A percentile compares a stretch with the other conserved stretches of the same genome.
These are phyloP conservation scores for Phytomonas serpens DNA, from an alignment of 208 protist species.

Conservation along the genomic window DNA sequence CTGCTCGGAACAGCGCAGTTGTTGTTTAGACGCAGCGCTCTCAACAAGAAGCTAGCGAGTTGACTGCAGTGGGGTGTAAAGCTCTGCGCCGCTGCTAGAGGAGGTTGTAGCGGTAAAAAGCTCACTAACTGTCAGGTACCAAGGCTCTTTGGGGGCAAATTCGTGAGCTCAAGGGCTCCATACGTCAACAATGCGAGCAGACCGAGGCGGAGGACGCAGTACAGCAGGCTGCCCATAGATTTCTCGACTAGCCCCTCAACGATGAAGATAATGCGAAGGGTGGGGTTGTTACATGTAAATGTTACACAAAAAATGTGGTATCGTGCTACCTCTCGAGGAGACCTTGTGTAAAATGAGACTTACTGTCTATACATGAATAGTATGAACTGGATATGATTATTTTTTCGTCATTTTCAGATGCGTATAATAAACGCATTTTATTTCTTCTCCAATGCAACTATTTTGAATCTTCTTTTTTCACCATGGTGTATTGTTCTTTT, in stretches of 20 bases:
- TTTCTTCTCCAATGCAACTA: background rate
- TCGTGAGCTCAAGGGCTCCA: constrained; percentile 9
- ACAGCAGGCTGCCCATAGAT: constrained; percentile 28
- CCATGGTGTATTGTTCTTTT: background rate
- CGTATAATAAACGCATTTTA: background rate
- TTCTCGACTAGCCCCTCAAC: constrained; percentile 24
- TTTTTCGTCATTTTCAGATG: background rate
- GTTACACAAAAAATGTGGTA: background rate
- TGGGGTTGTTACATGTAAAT: background rate
- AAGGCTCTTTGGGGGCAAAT: too few relatives aligned
- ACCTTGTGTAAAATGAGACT: too few relatives aligned
- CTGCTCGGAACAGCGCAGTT: too few relatives aligned
- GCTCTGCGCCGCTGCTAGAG: too few relatives aligned
- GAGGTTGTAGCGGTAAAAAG: too few relatives aligned
- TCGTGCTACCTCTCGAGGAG: too few relatives aligned
- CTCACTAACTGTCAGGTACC: too few relatives aligned
- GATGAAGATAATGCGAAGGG: constrained; percentile 12
- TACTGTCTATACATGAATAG: background rate
- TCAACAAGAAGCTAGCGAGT: too few relatives aligned
- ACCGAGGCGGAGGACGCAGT: constrained; percentile 37
- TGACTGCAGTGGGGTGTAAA: too few relatives aligned
- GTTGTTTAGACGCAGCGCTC: too few relatives aligned
- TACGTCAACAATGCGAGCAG: constrained; percentile 23
- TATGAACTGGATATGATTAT: background rate
- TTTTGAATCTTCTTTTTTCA: constrained; percentile 8